Evolutionary conservation across 2,329 filamentous ascomycete species (phyloP).

Genomic region (Fonsecaea nubica): DNA sequence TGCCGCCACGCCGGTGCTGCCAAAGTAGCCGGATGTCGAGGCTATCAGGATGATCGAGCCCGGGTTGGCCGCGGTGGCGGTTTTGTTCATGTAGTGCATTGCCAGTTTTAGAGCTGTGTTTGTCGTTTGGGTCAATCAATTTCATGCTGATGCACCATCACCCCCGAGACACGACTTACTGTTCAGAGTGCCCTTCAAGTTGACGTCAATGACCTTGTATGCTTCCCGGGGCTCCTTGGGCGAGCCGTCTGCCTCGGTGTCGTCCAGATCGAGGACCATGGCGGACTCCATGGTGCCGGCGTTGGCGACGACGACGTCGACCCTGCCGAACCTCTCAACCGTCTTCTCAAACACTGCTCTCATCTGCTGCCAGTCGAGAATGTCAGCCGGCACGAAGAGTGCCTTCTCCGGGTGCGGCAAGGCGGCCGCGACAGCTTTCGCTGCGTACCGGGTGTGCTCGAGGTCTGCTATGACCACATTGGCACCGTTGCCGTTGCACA

Average conservation of each 20-base stretch:
- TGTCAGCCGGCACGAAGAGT: slow-evolving; percentile 12
- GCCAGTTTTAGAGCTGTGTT: background rate
- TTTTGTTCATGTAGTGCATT: background rate
- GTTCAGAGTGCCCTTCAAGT: slow-evolving; percentile 55
- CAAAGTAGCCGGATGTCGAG: slow-evolving; percentile 54
- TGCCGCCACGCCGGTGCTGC: slow-evolving; percentile 51
- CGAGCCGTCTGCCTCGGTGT: slow-evolving; percentile 7
- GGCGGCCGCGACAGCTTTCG: background rate
- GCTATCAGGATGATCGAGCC: slow-evolving; percentile 51
- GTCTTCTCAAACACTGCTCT: slow-evolving; percentile 13
- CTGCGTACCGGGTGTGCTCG: background rate
- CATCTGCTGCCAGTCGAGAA: slow-evolving; percentile 19
- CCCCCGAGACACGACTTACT: slow-evolving; percentile 42
- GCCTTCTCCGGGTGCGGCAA: background rate
- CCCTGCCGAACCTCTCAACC: slow-evolving; percentile 6
- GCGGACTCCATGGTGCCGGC: slow-evolving; percentile 21
- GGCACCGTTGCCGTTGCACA: slow-evolving; percentile 41
- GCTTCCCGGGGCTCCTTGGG: slow-evolving; percentile 7
- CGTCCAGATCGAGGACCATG: slow-evolving; percentile 6
- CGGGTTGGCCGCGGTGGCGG: slow-evolving; percentile 7
- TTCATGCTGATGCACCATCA: too few relatives aligned
- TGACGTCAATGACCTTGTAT: slow-evolving; percentile 48
- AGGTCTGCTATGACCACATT: slow-evolving; percentile 22
- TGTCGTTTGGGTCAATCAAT: background rate
- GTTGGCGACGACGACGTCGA: slow-evolving; percentile 25